Evolutionary conservation across 495 filamentous ascomycete genomes (phyloP).

Genomic region (Aspergillus indologenus): DNA sequence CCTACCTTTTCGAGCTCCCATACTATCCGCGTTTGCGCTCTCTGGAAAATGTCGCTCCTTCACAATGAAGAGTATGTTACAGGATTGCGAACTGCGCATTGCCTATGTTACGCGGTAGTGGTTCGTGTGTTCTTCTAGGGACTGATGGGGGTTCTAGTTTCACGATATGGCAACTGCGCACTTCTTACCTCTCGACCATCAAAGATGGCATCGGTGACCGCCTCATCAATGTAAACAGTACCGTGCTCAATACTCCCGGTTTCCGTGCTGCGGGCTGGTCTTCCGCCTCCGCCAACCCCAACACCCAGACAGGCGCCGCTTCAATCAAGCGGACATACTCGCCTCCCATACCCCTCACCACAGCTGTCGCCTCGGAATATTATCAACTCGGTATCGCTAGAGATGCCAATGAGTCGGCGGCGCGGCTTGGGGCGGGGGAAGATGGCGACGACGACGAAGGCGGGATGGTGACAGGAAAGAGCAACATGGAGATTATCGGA

Average conservation of each 20-base stretch:
- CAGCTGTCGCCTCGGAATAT: conserved; percentile 73
- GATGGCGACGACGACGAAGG: conserved; percentile 81
- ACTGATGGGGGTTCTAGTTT: conserved; percentile 55
- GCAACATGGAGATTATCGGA: conserved; percentile 70
- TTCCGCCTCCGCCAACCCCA: conserved; percentile 52
- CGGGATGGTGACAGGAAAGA: conserved; percentile 73
- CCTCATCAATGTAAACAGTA: conserved; percentile 86
- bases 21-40: neutral
- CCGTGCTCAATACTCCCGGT: conserved; percentile 86
- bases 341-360: conserved; percentile 87
- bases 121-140: neutral
- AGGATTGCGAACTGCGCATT: conserved; percentile 1
- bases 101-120: neutral
- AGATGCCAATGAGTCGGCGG: conserved; percentile 32
- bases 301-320: conserved; percentile 37
- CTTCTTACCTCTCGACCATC: conserved; percentile 82
- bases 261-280: conserved; percentile 96
- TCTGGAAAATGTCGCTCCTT: conserved; percentile 75
- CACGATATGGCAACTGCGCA: conserved; percentile 88
- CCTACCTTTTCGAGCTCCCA: neutral
- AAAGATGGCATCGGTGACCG: conserved; percentile 96
- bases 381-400: conserved; percentile 44
- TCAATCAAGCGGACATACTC: conserved; percentile 90
- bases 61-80: conserved; percentile 89
- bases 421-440: conserved; percentile 42